Base-by-base conservation (phyloP, 2,329 filamentous ascomycete species). In the Tolypocladium album region DNA sequence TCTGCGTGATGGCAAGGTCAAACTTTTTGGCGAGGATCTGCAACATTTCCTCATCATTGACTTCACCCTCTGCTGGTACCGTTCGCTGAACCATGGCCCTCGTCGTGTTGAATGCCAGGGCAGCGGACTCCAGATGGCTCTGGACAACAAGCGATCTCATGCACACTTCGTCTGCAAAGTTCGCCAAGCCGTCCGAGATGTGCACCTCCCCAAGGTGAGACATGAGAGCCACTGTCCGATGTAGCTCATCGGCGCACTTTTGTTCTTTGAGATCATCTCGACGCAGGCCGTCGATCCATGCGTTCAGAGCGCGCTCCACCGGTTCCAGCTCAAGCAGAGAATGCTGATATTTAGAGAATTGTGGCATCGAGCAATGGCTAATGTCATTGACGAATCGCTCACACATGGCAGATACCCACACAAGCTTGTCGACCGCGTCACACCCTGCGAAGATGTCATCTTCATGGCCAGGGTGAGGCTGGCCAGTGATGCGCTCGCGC, bases 301-400 rank as follows among this genome's bases (percentile, higher is more conserved):
- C 83, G 69, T 96, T 96, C 57, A 97, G 76, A 0, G 90, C 89
- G 60, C 92, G 84, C 75, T 99, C 94, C 13, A 97, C 90, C 0
- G 92, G 91, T 70, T 96, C 90, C 57, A 97, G 79, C 72, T 97
- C 94, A 66, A 91, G 90, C 61, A 94, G 75, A 2, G 92, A 89
- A 50, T 88, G 87, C 67, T 91, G 88, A 66, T 91, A 94, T 64
- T 80, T 85, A 55, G 83, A 82, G 71, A 97, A 97, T 61, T 90
- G 84, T 56, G 90, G 86, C 1, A 89, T 79, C 2, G 88, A 87
- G 73, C 91, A 95, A 66, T 86, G 85, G 66, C 82, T 87, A 67
- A 97, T 91, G 62, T 89, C 87, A 62, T 86, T 88, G 70, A 89
- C 85, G 66, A 97, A 94, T 43, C 91, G 88, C 64, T 90, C 86